Evolutionary conservation across 2,329 filamentous ascomycete genomes (phyloP).

Genomic region (Neopestalotiopsis rosae): DNA sequence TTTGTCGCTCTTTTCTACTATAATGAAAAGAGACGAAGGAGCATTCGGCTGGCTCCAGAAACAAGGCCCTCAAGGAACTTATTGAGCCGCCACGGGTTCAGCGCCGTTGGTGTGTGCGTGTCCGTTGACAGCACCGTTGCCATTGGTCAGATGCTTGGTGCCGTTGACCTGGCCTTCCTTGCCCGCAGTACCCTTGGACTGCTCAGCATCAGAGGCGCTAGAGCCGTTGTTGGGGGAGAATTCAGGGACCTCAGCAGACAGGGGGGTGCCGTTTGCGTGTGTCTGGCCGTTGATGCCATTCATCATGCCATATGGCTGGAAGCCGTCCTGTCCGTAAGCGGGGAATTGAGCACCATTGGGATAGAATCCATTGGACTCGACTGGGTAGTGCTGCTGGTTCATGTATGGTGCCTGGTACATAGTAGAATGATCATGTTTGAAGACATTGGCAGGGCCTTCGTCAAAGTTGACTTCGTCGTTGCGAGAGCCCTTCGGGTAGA

Average conservation of each 20-base stretch:
- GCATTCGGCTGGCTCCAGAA: background rate
- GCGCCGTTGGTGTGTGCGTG: slow-evolving; percentile 18
- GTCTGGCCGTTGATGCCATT: slow-evolving; percentile 33
- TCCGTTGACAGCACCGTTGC: background rate
- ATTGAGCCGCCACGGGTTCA: background rate
- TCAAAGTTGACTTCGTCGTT: slow-evolving; percentile 72
- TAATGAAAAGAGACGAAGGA: background rate
- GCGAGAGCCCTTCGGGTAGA: slow-evolving; percentile 74
- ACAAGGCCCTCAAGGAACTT: slow-evolving; percentile 7
- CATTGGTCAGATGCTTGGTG: background rate
- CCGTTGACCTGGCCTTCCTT: slow-evolving; percentile 15
- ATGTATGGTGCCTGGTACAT: slow-evolving; percentile 27
- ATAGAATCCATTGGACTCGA: slow-evolving; percentile 34
- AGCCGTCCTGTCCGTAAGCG: slow-evolving; percentile 37
- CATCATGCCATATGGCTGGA: slow-evolving; percentile 29
- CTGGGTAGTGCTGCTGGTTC: slow-evolving; percentile 32
- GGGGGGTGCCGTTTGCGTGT: slow-evolving; percentile 43
- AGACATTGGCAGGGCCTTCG: slow-evolving; percentile 61
- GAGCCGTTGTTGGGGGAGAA: slow-evolving; percentile 52
- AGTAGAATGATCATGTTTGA: slow-evolving; percentile 32
- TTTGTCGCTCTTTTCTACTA: background rate
- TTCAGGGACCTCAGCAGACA: slow-evolving; percentile 69
- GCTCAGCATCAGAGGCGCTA: slow-evolving; percentile 16
- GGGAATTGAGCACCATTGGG: slow-evolving; percentile 36
- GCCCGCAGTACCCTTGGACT: slow-evolving; percentile 6